phyloP scores from a whole-genome alignment of 2,329 filamentous ascomycete genomes.

The Neofusicoccum laricinum region DNA sequence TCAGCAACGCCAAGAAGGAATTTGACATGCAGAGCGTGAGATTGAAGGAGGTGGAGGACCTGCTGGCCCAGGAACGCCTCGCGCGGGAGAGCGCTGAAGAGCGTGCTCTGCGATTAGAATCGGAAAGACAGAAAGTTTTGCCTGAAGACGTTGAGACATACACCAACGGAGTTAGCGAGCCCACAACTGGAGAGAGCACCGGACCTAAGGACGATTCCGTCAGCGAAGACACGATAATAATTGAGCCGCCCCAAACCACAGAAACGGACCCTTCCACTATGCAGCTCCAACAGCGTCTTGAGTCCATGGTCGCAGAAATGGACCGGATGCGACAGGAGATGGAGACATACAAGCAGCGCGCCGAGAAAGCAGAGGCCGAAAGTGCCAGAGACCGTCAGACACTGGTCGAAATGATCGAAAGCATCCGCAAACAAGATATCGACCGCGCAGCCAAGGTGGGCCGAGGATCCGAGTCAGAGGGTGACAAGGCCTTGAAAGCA shows the following conservation, averaged over 20 bases:
- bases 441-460: conserved; percentile 46
- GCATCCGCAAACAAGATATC: conserved; percentile 69
- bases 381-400: conserved; percentile 69
- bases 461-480: conserved; percentile 27
- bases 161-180: conserved; percentile 35
- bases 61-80: conserved; percentile 74
- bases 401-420: conserved; percentile 82
- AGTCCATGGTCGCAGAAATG: conserved; percentile 76
- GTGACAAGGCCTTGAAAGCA: conserved; percentile 19
- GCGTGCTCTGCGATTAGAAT: conserved; percentile 67
- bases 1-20: conserved; percentile 81
- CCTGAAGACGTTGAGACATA: conserved; percentile 19
- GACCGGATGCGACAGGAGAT: conserved; percentile 76
- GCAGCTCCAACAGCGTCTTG: conserved; percentile 67
- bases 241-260: conserved; percentile 28
- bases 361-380: conserved; percentile 78
- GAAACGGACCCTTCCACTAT: conserved; percentile 39
- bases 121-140: conserved; percentile 51
- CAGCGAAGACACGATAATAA: conserved; percentile 21
- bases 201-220: conserved; percentile 15
- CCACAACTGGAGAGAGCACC: conserved; percentile 26
- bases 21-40: conserved; percentile 78
- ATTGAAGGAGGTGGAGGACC: conserved; percentile 76
- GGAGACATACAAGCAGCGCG: conserved; percentile 71
- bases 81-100: conserved; percentile 85